Conservation (phyloP, 768 basidiomycete species). For the Lentinula boryana region DNA sequence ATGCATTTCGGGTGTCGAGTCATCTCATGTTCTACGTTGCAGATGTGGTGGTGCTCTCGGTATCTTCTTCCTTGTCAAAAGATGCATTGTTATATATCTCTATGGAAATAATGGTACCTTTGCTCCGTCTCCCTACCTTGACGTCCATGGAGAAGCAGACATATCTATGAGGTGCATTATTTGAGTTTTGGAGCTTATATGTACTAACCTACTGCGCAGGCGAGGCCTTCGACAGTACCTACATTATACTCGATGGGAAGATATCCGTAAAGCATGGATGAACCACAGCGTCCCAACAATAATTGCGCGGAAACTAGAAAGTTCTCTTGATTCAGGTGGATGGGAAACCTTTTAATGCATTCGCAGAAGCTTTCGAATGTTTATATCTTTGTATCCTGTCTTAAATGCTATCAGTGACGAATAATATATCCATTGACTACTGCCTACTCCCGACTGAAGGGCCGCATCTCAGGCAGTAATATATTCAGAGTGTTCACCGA, state of each 20-base stretch:
- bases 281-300: constrained; percentile 85
- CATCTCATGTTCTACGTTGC: background rate
- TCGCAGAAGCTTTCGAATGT: background rate
- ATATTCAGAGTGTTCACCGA: too few relatives aligned
- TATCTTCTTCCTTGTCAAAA: constrained; percentile 86
- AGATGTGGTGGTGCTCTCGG: constrained; percentile 91
- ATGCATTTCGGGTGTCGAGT: constrained; percentile 4
- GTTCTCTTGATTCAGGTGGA: constrained; percentile 83
- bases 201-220: constrained; percentile 29
- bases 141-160: constrained; percentile 92
- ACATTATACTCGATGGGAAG: constrained; percentile 84
- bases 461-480: too few relatives aligned
- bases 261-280: constrained; percentile 87
- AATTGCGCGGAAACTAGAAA: constrained; percentile 85
- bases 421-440: background rate
- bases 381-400: background rate
- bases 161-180: constrained; percentile 74
- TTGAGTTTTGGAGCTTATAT: background rate
- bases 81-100: constrained; percentile 84
- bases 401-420: background rate
- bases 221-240: constrained; percentile 86
- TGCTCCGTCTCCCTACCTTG: constrained; percentile 83
- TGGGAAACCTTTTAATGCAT: constrained; percentile 74
- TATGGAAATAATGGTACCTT: constrained; percentile 90
- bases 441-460: too few relatives aligned